These are phyloP conservation scores for Kwoniella sp. DNA, from an alignment of 768 basidiomycete species.

Conservation along the genomic window DNA sequence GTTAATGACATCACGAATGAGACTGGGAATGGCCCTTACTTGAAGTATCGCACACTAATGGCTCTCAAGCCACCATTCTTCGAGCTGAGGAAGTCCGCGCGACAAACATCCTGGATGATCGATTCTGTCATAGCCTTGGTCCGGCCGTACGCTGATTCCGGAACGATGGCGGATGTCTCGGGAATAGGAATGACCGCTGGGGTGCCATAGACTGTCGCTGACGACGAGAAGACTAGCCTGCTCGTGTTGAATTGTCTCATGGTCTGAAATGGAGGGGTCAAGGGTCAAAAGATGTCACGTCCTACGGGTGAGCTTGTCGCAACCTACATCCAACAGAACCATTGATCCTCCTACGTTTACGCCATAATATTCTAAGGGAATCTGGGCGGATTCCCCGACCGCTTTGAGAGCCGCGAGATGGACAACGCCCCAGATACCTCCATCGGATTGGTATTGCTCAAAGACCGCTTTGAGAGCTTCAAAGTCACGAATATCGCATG, in stretches of 20 bases:
- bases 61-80: constrained; percentile 55
- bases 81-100: constrained; percentile 12
- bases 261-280: constrained; percentile 56
- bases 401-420: constrained; percentile 99
- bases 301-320: too few species aligned
- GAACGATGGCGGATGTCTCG: constrained; percentile 80
- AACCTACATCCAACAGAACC: constrained; percentile 64
- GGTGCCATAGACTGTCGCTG: constrained; percentile 95
- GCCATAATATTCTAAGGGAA: constrained; percentile 86
- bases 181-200: constrained; percentile 90
- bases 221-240: constrained; percentile 93
- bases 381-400: constrained; percentile 94
- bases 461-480: constrained; percentile 77
- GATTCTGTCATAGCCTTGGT: constrained; percentile 95
- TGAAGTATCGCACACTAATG: constrained; percentile 93
- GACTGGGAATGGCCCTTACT: constrained; percentile 62
- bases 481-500: constrained; percentile 72
- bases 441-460: constrained; percentile 72
- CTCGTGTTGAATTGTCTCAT: constrained; percentile 83
- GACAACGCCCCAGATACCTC: constrained; percentile 92
- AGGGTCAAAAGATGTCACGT: neutral
- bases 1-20: neutral
- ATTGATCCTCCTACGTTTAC: constrained; percentile 92
- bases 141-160: constrained; percentile 90
- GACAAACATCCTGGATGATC: constrained; percentile 81